These are phyloP conservation scores for Leccinum sublutescens DNA, from an alignment of 768 basidiomycete genomes.

Conservation along the genomic window DNA sequence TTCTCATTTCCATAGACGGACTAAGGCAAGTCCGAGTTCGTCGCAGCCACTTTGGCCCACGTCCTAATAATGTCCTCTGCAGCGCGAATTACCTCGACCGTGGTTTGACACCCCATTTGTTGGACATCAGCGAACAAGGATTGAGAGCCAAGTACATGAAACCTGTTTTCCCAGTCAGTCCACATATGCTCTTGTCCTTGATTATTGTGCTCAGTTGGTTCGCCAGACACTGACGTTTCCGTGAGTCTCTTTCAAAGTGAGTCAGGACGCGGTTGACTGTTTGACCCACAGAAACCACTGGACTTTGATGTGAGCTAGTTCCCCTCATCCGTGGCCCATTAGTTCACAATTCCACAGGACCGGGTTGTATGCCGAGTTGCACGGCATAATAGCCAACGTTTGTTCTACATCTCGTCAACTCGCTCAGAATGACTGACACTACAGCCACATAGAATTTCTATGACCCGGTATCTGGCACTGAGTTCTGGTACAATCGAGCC, in stretches of 20 bases:
- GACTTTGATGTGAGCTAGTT: constrained; percentile 64
- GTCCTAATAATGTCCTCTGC: constrained; percentile 11
- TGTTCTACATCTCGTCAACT: constrained; percentile 14
- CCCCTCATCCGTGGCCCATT: background rate
- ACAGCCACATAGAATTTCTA: constrained; percentile 67
- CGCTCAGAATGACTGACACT: background rate
- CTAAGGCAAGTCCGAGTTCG: constrained; percentile 49
- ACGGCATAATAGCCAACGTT: constrained; percentile 90
- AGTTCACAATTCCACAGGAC: constrained; percentile 54
- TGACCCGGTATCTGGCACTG: constrained; percentile 61
- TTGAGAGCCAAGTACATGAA: constrained; percentile 85
- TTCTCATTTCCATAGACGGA: constrained; percentile 87
- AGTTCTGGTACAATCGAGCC: constrained; percentile 71
- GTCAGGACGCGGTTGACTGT: constrained; percentile 1
- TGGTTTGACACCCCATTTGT: constrained; percentile 78
- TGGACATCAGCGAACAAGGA: constrained; percentile 78
- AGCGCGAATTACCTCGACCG: constrained; percentile 88
- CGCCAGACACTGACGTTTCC: constrained; percentile 84
- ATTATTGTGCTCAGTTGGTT: constrained; percentile 3
- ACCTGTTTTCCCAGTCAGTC: constrained; percentile 84
- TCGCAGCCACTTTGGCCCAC: background rate
- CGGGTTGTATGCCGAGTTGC: constrained; percentile 84
- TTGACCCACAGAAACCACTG: constrained; percentile 74
- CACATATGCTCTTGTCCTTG: constrained; percentile 25
- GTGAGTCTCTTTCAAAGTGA: constrained; percentile 42